phyloP scores from a whole-genome alignment of 2,329 filamentous ascomycete species.

The Stagonosporopsis tanaceti region DNA sequence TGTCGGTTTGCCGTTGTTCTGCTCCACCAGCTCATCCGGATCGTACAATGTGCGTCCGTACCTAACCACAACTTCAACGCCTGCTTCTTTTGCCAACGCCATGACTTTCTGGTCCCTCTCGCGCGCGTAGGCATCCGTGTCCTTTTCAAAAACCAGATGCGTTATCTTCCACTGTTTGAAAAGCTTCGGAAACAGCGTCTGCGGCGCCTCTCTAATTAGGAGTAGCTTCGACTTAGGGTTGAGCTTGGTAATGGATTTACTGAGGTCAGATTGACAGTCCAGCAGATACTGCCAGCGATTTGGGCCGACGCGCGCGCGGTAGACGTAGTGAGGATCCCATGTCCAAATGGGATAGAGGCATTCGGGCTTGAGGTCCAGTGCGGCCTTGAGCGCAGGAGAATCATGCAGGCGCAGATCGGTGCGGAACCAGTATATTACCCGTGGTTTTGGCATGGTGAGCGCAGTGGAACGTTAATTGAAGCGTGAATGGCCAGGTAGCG shows the following conservation, averaged over 20 bases:
- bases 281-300: slow-evolving; percentile 79
- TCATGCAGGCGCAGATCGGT: slow-evolving; percentile 81
- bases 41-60: slow-evolving; percentile 77
- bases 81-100: slow-evolving; percentile 67
- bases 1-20: slow-evolving; percentile 73
- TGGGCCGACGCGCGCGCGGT: slow-evolving; percentile 71
- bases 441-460: slow-evolving; percentile 50
- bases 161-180: slow-evolving; percentile 78
- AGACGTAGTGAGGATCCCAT: slow-evolving; percentile 84
- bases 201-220: slow-evolving; percentile 74
- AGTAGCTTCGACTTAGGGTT: slow-evolving; percentile 76
- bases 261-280: slow-evolving; percentile 77
- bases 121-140: slow-evolving; percentile 76
- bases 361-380: slow-evolving; percentile 72
- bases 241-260: slow-evolving; percentile 70
- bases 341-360: slow-evolving; percentile 79
- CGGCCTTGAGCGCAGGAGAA: slow-evolving; percentile 75
- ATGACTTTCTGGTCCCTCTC: slow-evolving; percentile 69
- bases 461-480: not conserved
- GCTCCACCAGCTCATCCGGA: slow-evolving; percentile 71
- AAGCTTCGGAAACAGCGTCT: slow-evolving; percentile 74
- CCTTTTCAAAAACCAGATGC: slow-evolving; percentile 80
- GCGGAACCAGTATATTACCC: slow-evolving; percentile 80
- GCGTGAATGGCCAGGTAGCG: not conserved
- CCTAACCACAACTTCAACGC: slow-evolving; percentile 71